These are phyloP conservation scores for Suillus tomentosus DNA, from an alignment of 768 basidiomycete genomes.

Conservation along the genomic window DNA sequence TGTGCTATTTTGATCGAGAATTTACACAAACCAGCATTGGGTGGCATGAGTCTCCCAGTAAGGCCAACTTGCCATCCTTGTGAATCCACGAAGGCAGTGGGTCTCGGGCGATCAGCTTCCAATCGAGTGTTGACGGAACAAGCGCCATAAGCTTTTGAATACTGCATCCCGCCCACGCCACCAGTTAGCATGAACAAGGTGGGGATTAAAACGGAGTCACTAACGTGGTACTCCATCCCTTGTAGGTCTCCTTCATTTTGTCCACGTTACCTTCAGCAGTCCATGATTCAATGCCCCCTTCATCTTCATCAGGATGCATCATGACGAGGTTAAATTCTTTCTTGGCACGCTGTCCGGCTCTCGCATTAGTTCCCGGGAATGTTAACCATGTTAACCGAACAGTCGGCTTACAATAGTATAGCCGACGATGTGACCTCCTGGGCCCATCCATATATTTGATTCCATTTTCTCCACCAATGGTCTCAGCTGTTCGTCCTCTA, in stretches of 20 bases:
- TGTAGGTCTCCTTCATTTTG: slow-evolving; percentile 50
- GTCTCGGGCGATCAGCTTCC: slow-evolving; percentile 49
- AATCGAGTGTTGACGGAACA: slow-evolving; percentile 45
- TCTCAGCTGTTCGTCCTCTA: slow-evolving; percentile 53
- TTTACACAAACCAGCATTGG: slow-evolving; percentile 46
- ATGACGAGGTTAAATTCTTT: slow-evolving; percentile 50
- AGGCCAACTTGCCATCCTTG: slow-evolving; percentile 39
- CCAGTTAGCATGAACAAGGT: slow-evolving; percentile 4
- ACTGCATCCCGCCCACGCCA: slow-evolving; percentile 23
- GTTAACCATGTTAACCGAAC: neutral
- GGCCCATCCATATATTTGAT: slow-evolving; percentile 64
- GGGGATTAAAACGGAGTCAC: slow-evolving; percentile 9
- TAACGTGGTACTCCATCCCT: slow-evolving; percentile 51
- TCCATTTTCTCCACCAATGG: slow-evolving; percentile 51
- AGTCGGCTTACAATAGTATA: slow-evolving; percentile 43
- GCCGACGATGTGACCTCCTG: slow-evolving; percentile 46
- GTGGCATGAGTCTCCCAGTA: slow-evolving; percentile 60
- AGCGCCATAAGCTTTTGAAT: slow-evolving; percentile 47
- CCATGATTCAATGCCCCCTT: slow-evolving; percentile 42
- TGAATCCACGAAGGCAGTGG: slow-evolving; percentile 55
- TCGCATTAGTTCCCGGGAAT: neutral
- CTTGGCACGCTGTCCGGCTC: slow-evolving; percentile 31
- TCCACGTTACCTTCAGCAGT: slow-evolving; percentile 42
- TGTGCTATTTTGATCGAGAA: neutral
- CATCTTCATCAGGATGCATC: slow-evolving; percentile 41